Percentiles rank a stretch among this genome's conserved stretches.
Evolutionary conservation across 2,329 filamentous ascomycete genomes (phyloP).

Genomic region (Cercospora citrullina): DNA sequence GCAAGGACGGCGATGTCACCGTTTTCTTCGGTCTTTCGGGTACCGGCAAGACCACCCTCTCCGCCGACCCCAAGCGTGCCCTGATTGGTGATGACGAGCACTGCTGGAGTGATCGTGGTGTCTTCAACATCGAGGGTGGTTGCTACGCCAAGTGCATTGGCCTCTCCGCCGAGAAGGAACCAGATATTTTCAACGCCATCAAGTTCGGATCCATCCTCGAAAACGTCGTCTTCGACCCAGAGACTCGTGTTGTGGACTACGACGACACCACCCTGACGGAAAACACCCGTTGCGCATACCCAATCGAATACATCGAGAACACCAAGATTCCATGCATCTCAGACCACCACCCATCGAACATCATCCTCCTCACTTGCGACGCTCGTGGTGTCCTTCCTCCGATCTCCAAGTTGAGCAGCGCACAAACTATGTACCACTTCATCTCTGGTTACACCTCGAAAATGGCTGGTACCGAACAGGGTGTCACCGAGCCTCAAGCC

Average conservation of each 20-base stretch:
- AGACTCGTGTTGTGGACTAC: conserved; percentile 89
- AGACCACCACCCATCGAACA: conserved; percentile 87
- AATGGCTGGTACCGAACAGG: conserved; percentile 99
- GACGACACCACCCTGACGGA: conserved; percentile 93
- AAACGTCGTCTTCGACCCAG: conserved; percentile 96
- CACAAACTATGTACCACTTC: conserved; percentile 99
- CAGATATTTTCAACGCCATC: conserved; percentile 95
- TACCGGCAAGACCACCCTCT: conserved; percentile 97
- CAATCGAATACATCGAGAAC: conserved; percentile 98
- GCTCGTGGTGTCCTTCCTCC: conserved; percentile 95
- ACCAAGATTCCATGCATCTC: conserved; percentile 97
- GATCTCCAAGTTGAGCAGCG: conserved; percentile 91
- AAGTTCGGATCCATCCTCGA: conserved; percentile 95
- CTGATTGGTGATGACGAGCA: conserved; percentile 99
- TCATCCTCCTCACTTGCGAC: conserved; percentile 96
- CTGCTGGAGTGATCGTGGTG: conserved; percentile 94
- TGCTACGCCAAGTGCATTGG: conserved; percentile 99
- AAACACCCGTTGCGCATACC: conserved; percentile 98
- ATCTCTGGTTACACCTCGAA: conserved; percentile 99
- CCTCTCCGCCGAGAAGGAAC: conserved; percentile 97
- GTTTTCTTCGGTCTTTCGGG: conserved; percentile 99
- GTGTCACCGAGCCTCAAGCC: conserved; percentile 93
- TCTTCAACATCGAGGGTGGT: conserved; percentile 99
- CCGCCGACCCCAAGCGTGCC: conserved; percentile 92
- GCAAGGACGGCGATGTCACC: conserved; percentile 88